Evolutionary conservation across 2,329 filamentous ascomycete species (phyloP).

Genomic region (Fusarium coffeatum): DNA sequence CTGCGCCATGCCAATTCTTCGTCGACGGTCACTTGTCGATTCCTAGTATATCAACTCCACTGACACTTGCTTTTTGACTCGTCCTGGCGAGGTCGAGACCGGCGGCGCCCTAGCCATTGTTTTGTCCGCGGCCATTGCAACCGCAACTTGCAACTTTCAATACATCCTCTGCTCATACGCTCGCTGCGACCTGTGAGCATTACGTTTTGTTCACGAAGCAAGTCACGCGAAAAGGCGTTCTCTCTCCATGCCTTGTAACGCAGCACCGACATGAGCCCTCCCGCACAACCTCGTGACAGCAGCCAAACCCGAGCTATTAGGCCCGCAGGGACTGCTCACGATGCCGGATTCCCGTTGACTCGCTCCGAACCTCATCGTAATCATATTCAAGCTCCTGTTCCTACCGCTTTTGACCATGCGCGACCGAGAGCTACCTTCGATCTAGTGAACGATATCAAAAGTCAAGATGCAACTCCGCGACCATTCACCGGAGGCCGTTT

Average conservation of each 20-base stretch:
- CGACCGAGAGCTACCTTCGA: constrained; percentile 37
- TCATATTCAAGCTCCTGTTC: constrained; percentile 31
- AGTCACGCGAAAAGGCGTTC: constrained; percentile 24
- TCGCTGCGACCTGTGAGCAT: not conserved
- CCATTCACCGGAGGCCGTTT: constrained; percentile 49
- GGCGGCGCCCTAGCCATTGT: constrained; percentile 14
- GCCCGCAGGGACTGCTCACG: constrained; percentile 39
- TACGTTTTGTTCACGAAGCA: constrained; percentile 3
- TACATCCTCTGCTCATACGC: not conserved
- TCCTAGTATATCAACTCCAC: constrained; percentile 32
- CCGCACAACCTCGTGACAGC: constrained; percentile 48
- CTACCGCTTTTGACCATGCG: constrained; percentile 19
- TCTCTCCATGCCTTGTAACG: constrained; percentile 44
- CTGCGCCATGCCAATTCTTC: constrained; percentile 41
- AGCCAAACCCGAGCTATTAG: constrained; percentile 47
- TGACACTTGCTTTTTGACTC: constrained; percentile 23
- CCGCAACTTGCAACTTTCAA: constrained; percentile 25
- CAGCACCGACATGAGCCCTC: constrained; percentile 50
- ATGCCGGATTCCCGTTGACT: constrained; percentile 38
- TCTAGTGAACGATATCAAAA: constrained; percentile 27
- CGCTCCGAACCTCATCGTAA: constrained; percentile 27
- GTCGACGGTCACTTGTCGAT: constrained; percentile 38
- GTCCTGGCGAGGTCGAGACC: constrained; percentile 30
- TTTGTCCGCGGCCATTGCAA: constrained; percentile 13
- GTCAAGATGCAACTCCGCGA: constrained; percentile 44